Evolutionary conservation across 2,329 filamentous ascomycete genomes (phyloP).

Genomic region (Alternaria arborescens): DNA sequence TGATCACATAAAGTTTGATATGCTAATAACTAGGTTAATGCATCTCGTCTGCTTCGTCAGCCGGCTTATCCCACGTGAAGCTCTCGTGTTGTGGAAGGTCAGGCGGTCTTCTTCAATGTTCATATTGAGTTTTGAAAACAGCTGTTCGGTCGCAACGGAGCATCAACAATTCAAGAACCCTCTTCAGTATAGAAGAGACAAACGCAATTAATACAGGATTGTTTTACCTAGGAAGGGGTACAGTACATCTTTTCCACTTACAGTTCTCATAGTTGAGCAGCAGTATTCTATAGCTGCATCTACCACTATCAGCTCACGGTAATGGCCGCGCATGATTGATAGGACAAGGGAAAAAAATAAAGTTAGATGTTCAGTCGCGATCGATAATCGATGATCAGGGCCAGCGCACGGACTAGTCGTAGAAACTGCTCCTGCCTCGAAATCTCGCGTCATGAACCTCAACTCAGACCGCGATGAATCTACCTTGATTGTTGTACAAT

Average conservation of each 20-base stretch:
- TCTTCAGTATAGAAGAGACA: not conserved
- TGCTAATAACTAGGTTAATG: not conserved
- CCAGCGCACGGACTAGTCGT: not conserved
- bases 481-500: not conserved
- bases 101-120: not conserved
- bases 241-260: not conserved
- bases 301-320: not conserved
- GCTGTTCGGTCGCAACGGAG: not conserved
- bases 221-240: not conserved
- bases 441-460: not conserved
- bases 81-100: not conserved
- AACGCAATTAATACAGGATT: not conserved
- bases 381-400: not conserved
- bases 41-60: not conserved
- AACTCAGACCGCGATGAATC: not conserved
- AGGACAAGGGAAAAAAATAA: not conserved
- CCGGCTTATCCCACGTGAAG: not conserved
- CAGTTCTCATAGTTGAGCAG: not conserved
- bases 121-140: not conserved
- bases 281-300: not conserved
- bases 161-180: not conserved
- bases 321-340: not conserved
- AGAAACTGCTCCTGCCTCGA: not conserved
- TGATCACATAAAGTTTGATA: not conserved
- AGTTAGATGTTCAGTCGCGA: not conserved